Evolutionary conservation across 2,329 filamentous ascomycete genomes (phyloP).

Genomic region (Domatiomyces globalis): DNA sequence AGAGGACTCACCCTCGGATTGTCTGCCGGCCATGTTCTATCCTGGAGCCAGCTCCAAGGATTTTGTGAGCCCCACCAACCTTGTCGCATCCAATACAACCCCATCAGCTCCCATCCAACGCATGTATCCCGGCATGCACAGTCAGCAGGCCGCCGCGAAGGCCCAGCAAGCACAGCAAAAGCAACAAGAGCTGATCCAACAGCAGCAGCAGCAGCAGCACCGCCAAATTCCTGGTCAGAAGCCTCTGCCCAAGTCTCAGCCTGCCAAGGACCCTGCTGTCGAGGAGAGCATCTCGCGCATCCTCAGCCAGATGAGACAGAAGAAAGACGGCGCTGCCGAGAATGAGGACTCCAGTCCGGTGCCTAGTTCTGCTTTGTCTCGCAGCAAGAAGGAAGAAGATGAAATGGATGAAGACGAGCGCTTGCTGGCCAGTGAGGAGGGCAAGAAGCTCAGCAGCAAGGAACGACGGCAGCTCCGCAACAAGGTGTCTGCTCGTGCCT

Average conservation of each 20-base stretch:
- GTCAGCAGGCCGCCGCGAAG: conserved; percentile 65
- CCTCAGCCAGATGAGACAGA: conserved; percentile 77
- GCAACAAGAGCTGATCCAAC: conserved; percentile 46
- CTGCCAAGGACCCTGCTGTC: conserved; percentile 50
- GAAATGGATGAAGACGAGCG: conserved; percentile 98
- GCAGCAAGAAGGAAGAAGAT: conserved; percentile 81
- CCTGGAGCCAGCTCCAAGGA: conserved; percentile 27
- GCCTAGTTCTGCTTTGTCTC: conserved; percentile 32
- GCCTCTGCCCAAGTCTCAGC: conserved; percentile 22
- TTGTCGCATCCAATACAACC: conserved; percentile 33
- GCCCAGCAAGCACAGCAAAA: conserved; percentile 49
- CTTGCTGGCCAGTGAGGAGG: conserved; percentile 86
- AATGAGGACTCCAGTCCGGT: conserved; percentile 34
- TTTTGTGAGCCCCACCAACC: conserved; percentile 61
- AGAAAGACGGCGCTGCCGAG: conserved; percentile 45
- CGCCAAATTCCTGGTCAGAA: conserved; percentile 21
- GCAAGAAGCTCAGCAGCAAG: conserved; percentile 98
- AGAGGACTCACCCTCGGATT: conserved; percentile 41
- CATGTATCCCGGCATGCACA: conserved; percentile 87
- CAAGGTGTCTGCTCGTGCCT: conserved; percentile 95
- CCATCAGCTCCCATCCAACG: conserved; percentile 45
- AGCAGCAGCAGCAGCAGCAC: conserved; percentile 31
- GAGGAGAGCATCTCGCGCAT: conserved; percentile 92
- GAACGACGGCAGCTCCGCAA: conserved; percentile 93
- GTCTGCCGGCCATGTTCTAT: conserved; percentile 50